Evolutionary conservation across 108 stramenopile species (phyloP).

Genomic region (Cyclostephanos tholiformis): DNA sequence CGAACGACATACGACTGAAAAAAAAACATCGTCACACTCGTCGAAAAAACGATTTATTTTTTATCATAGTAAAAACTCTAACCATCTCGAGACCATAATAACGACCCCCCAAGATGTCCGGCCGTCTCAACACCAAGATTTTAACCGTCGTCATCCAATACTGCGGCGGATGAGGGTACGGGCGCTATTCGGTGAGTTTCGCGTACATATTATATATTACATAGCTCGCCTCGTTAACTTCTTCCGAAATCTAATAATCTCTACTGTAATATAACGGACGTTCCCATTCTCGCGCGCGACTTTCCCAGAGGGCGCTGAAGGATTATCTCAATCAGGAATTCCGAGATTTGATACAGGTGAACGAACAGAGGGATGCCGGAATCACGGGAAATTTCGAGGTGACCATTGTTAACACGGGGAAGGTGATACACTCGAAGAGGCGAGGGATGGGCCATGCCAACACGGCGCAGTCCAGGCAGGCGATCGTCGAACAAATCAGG

Average conservation of each 20-base stretch:
- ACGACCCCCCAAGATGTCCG: conserved; percentile 16
- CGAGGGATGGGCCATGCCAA: conserved; percentile 40
- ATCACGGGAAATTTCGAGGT: conserved; percentile 64
- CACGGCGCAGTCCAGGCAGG: conserved; percentile 21
- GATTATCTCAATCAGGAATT: conserved; percentile 43
- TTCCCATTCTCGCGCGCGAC: too few species aligned
- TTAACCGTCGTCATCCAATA: conserved; percentile 41
- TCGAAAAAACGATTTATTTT: too few species aligned
- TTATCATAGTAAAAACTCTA: too few species aligned
- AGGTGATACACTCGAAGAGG: conserved; percentile 58
- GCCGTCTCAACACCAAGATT: conserved; percentile 25
- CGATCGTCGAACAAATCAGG: conserved; percentile 48
- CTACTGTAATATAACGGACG: too few species aligned
- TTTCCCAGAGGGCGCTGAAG: conserved; percentile 7
- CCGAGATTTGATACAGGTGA: conserved; percentile 31
- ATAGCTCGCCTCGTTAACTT: too few species aligned
- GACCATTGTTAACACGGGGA: conserved; percentile 41
- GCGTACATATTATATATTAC: not conserved
- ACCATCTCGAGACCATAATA: too few species aligned
- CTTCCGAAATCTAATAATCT: too few species aligned
- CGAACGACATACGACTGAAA: too few species aligned
- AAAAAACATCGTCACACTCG: too few species aligned
- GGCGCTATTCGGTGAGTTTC: not conserved
- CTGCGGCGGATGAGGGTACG: conserved; percentile 47
- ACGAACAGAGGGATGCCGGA: conserved; percentile 47